phyloP scores from a whole-genome alignment of 106 monocot species.

The Dactylorhiza incarnata region DNA sequence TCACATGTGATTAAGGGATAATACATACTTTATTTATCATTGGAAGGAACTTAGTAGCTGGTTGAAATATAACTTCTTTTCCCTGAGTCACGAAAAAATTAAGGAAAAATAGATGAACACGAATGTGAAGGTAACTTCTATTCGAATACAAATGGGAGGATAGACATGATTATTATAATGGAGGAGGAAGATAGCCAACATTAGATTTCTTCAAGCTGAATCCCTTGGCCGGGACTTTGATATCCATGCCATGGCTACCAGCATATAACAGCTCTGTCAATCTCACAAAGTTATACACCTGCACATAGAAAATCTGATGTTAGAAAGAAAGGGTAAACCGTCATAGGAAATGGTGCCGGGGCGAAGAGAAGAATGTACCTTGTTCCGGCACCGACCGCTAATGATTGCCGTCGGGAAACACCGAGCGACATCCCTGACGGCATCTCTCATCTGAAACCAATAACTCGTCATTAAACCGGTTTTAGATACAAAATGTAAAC shows the following conservation, averaged over 20 bases:
- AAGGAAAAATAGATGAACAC: not conserved
- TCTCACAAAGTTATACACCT: slow-evolving; percentile 17
- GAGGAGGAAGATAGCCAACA: not conserved
- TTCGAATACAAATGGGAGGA: no score
- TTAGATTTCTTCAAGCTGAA: slow-evolving; percentile 14
- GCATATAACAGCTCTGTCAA: slow-evolving; percentile 14
- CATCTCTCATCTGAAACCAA: slow-evolving; percentile 16
- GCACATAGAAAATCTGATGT: not conserved
- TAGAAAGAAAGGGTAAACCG: no score
- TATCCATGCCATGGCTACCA: slow-evolving; percentile 21
- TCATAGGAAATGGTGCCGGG: no score
- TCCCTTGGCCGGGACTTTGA: slow-evolving; percentile 5
- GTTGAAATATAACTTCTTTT: slow-evolving; percentile 8
- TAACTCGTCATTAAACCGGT: not conserved
- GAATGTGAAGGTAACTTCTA: no score
- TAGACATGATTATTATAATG: no score
- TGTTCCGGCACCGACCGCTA: slow-evolving; percentile 18
- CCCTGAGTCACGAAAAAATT: slow-evolving; percentile 4
- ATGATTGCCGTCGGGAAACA: slow-evolving; percentile 19
- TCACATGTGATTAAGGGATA: not conserved
- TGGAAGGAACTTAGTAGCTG: slow-evolving; percentile 8
- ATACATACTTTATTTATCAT: not conserved
- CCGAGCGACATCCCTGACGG: slow-evolving; percentile 11
- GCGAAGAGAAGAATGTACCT: slow-evolving; percentile 8
- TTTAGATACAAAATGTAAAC: not conserved